Percentiles rank a stretch among this genome's conserved stretches.
Evolutionary conservation across 1,284 basidiomycete genomes (phyloP).

Genomic region (Moniliophthora roreri): DNA sequence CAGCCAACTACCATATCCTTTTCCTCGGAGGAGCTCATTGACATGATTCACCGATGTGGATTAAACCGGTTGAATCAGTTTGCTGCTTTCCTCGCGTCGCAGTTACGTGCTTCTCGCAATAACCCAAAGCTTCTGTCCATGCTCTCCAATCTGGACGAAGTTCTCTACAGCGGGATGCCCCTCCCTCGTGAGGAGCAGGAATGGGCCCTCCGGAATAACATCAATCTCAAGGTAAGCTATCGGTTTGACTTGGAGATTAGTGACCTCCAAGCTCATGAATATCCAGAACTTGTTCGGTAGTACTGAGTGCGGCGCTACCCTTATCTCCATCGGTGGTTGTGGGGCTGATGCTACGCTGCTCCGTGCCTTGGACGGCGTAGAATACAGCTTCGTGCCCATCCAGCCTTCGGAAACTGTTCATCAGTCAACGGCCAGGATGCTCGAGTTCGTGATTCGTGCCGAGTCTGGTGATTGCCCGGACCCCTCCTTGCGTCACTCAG

Average conservation of each 20-base stretch:
- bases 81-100: slow-evolving; percentile 59
- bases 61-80: slow-evolving; percentile 75
- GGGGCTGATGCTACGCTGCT: slow-evolving; percentile 47
- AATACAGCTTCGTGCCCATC: slow-evolving; percentile 60
- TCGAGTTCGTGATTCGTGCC: slow-evolving; percentile 64
- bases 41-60: slow-evolving; percentile 66
- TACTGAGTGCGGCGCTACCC: slow-evolving; percentile 69
- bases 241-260: background rate
- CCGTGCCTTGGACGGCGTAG: slow-evolving; percentile 52
- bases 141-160: slow-evolving; percentile 56
- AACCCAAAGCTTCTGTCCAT: slow-evolving; percentile 60
- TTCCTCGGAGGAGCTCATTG: slow-evolving; percentile 64
- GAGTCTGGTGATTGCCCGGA: slow-evolving; percentile 69
- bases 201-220: slow-evolving; percentile 56
- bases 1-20: slow-evolving; percentile 65
- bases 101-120: slow-evolving; percentile 58
- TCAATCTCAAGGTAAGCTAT: slow-evolving; percentile 52
- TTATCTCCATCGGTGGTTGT: slow-evolving; percentile 49
- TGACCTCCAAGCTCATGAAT: slow-evolving; percentile 1
- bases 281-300: slow-evolving; percentile 67
- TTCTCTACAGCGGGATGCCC: slow-evolving; percentile 61
- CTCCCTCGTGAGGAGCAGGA: slow-evolving; percentile 64
- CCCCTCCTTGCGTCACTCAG: slow-evolving; percentile 49
- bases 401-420: slow-evolving; percentile 42
- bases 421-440: slow-evolving; percentile 50